Evolutionary conservation across 129 eudicot species (phyloP).

Genomic region (Chrysanthemum lavandulifolium): DNA sequence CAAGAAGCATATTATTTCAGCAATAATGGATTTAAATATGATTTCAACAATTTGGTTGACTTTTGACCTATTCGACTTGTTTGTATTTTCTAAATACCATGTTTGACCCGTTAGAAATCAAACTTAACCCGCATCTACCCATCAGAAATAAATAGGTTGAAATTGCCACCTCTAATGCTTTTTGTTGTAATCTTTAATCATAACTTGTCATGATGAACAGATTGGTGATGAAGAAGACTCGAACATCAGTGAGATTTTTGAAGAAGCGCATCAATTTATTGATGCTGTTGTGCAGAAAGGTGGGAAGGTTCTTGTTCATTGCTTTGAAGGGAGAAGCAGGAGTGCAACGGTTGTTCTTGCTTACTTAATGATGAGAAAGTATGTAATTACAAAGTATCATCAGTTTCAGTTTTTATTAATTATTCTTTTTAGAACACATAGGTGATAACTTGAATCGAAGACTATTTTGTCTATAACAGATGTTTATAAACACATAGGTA

Average conservation of each 20-base stretch:
- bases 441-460: too few species aligned
- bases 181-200: neutral
- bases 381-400: conserved; percentile 24
- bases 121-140: neutral
- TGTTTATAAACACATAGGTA: too few species aligned
- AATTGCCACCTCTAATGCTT: neutral
- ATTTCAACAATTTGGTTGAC: neutral
- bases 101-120: neutral
- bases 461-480: too few species aligned
- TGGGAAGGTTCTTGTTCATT: conserved; percentile 94
- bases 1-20: neutral
- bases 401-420: neutral
- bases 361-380: conserved; percentile 86
- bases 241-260: conserved; percentile 69
- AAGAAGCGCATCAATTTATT: conserved; percentile 78
- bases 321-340: conserved; percentile 98
- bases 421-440: too few species aligned
- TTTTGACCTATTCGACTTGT: neutral
- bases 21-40: neutral
- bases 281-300: conserved; percentile 71
- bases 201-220: conserved; percentile 40
- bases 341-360: conserved; percentile 95
- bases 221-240: conserved; percentile 82
- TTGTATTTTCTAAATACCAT: too few species aligned
- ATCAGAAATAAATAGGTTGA: neutral